Base-by-base conservation (phyloP, 2,329 filamentous ascomycete genomes). In the Botrytis byssoidea region DNA sequence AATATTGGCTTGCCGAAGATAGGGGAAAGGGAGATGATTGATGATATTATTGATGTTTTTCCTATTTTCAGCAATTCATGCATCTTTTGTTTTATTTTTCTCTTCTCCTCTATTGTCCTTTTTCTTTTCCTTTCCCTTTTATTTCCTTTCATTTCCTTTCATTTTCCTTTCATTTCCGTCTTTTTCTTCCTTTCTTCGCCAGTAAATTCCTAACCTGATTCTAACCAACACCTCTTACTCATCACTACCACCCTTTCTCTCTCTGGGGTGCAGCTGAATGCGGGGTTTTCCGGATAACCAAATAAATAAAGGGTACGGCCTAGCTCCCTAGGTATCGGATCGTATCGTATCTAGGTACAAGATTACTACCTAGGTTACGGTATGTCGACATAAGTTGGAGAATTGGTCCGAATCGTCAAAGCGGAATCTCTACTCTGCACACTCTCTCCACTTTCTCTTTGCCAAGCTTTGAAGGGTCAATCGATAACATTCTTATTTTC, bases 191-290 rank as follows among this genome's bases (percentile, higher is more conserved):
- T n/a, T 25, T 48, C 46, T 20, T 14, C 64, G 35, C 44, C 20
- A 46, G 44, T 22, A 46, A 46, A 42, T 29, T 18, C 61, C 37
- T 16, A 40, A 29, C 12, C 16, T 3, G 25, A 29, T 29, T 29
- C 37, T 44, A 7, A n/a, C 64, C n/a, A 37, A 16, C 42, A 66
- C 22, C 48, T 16, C 5, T 51, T 37, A 51, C 25, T 22, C 32
- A 48, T 46, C 61, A 35, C n/a, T 9, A 16, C 64, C 44, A 40
- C 44, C 35, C 44, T 10, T 51, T 55, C 46, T 29, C 65, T 68
- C 65, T 68, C 65, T 64, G 61, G 61, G 61, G 61, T 64, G 16
- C 61, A 63, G 60, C 60, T 42, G 37, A 68, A 18, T 57, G 65
- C 65, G 65, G 65, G 65, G 66, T 69, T 32, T 55, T 35, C 35